Conservation (phyloP, 306 rosid species). For the Begonia peltatifolia region DNA sequence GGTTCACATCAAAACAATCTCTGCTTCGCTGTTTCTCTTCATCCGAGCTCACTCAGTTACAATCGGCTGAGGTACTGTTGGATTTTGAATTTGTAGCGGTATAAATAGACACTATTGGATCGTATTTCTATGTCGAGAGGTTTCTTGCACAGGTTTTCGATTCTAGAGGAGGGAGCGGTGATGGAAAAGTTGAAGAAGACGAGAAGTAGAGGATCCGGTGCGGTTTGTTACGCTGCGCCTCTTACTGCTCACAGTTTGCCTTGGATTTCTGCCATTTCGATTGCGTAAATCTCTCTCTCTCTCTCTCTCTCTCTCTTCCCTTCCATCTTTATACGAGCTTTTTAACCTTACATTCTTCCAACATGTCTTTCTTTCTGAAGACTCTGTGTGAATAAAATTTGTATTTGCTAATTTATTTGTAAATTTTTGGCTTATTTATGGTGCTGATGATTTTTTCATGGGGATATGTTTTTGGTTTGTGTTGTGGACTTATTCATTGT, state of each 20-base stretch:
- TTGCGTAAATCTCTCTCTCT: slow-evolving; percentile 28
- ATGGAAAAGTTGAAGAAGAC: slow-evolving; percentile 12
- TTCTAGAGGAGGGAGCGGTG: slow-evolving; percentile 9
- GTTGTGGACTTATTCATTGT: too few relatives aligned
- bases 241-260: slow-evolving; percentile 37
- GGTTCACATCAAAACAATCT: slow-evolving; percentile 10
- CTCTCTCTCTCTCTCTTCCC: neutral
- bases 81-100: neutral
- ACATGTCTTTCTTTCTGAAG: too few relatives aligned
- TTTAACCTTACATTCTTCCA: neutral
- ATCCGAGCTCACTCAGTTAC: slow-evolving; percentile 7
- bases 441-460: neutral
- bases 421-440: neutral
- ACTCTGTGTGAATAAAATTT: neutral
- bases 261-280: slow-evolving; percentile 46
- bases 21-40: neutral
- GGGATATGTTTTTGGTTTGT: too few relatives aligned
- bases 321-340: neutral
- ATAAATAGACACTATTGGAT: neutral
- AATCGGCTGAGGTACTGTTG: slow-evolving; percentile 18
- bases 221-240: slow-evolving; percentile 41
- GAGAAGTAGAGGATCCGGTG: slow-evolving; percentile 18
- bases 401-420: neutral
- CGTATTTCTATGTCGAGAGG: neutral
- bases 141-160: slow-evolving; percentile 18